Percentiles rank a stretch among this genome's conserved stretches.
phyloP scores from a whole-genome alignment of 1,284 basidiomycete genomes.

The Ganoderma meredithae region DNA sequence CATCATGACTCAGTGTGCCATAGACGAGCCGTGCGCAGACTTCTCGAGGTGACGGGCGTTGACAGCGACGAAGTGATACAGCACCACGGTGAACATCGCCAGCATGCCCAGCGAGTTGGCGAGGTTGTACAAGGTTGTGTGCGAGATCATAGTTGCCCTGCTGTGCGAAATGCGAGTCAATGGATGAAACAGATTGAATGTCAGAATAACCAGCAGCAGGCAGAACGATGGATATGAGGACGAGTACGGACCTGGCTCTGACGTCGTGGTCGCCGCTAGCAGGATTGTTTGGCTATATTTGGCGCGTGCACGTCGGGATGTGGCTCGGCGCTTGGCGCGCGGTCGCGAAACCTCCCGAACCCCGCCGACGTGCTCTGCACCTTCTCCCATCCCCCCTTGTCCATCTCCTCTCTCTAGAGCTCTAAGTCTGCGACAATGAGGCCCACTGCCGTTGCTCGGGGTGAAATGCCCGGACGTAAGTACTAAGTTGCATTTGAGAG shows the following conservation, averaged over 20 bases:
- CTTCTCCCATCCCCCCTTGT: constrained; percentile 15
- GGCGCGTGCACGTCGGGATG: constrained; percentile 27
- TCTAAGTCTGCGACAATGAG: constrained; percentile 59
- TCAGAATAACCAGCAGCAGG: background rate
- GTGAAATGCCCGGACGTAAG: constrained; percentile 84
- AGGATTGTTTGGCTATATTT: constrained; percentile 32
- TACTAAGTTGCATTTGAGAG: constrained; percentile 31
- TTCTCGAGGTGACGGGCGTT: constrained; percentile 64
- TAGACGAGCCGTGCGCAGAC: constrained; percentile 9
- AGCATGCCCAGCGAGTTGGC: constrained; percentile 86
- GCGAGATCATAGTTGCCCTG: constrained; percentile 66
- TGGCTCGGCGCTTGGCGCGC: constrained; percentile 24
- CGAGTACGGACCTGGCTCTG: constrained; percentile 23
- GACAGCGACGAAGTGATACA: constrained; percentile 88
- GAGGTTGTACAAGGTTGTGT: constrained; percentile 81
- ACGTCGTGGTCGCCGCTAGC: constrained; percentile 35
- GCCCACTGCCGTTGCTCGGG: constrained; percentile 63
- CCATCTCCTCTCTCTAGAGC: constrained; percentile 18
- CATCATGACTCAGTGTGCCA: constrained; percentile 13
- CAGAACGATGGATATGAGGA: constrained; percentile 10
- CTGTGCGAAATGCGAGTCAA: background rate
- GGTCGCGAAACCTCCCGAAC: constrained; percentile 31
- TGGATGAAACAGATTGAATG: background rate
- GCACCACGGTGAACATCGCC: constrained; percentile 84
- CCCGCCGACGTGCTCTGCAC: constrained; percentile 20